phyloP scores from a whole-genome alignment of 805 yeast genomes.

The Metschnikowia kofuensis region DNA sequence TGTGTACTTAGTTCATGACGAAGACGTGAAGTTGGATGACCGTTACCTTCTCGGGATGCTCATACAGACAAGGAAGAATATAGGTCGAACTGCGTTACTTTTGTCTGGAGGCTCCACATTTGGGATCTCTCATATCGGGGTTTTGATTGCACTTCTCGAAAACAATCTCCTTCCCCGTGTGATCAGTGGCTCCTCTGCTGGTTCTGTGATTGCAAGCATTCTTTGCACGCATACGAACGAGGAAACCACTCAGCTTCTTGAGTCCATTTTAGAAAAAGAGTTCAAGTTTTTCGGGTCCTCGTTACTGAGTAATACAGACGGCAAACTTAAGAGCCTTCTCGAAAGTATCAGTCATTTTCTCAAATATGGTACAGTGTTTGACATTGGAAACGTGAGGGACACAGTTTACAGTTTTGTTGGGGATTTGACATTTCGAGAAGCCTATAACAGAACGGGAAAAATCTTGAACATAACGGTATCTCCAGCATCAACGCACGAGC shows the following conservation, averaged over 20 bases:
- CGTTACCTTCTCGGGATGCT: constrained; percentile 71
- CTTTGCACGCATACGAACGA: constrained; percentile 76
- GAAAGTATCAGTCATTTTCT: constrained; percentile 50
- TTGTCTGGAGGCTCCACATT: constrained; percentile 95
- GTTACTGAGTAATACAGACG: constrained; percentile 32
- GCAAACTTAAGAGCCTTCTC: constrained; percentile 48
- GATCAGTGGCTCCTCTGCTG: constrained; percentile 93
- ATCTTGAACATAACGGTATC: constrained; percentile 94
- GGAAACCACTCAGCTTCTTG: constrained; percentile 59
- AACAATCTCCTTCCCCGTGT: constrained; percentile 77
- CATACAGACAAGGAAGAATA: constrained; percentile 83
- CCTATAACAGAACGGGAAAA: constrained; percentile 89
- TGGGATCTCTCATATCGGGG: constrained; percentile 92
- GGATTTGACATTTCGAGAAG: constrained; percentile 89
- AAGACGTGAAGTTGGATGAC: constrained; percentile 54
- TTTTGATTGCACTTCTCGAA: constrained; percentile 73
- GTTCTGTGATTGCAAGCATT: constrained; percentile 89
- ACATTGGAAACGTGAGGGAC: constrained; percentile 61
- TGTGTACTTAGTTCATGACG: constrained; percentile 36
- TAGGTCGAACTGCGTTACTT: constrained; percentile 93
- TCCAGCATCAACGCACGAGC: constrained; percentile 86
- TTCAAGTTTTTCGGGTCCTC: constrained; percentile 47
- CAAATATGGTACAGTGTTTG: constrained; percentile 89
- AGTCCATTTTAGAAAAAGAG: constrained; percentile 56
- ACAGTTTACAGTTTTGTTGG: constrained; percentile 83